These are phyloP conservation scores for Hanseniaspora gamundiae DNA, from an alignment of 1,139 yeast species.

Conservation along the genomic window DNA sequence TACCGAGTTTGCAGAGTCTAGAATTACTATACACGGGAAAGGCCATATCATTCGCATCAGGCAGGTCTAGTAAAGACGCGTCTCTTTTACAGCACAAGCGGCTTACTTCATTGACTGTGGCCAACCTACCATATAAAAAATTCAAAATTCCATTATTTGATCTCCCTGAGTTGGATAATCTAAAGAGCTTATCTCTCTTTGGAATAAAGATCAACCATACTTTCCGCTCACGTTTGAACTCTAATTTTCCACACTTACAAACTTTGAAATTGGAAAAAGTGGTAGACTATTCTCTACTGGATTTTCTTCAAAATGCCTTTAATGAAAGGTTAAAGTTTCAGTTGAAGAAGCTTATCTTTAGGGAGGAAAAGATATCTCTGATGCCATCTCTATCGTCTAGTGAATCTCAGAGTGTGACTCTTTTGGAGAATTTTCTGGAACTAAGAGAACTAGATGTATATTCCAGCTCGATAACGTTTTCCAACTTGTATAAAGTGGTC, in stretches of 20 bases:
- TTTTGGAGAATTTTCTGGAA: background rate
- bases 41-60: background rate
- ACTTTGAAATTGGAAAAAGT: background rate
- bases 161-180: background rate
- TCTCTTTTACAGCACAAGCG: background rate
- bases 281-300: background rate
- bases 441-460: background rate
- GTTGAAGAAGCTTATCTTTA: slow-evolving; percentile 16
- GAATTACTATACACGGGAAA: background rate
- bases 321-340: background rate
- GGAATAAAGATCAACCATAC: background rate
- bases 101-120: background rate
- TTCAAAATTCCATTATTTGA: background rate
- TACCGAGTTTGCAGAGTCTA: background rate
- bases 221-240: background rate
- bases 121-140: background rate
- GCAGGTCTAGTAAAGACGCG: background rate
- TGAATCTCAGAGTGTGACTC: background rate
- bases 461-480: background rate
- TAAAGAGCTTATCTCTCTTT: background rate
- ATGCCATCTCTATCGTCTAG: background rate
- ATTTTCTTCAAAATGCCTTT: background rate
- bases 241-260: background rate
- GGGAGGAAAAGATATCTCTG: slow-evolving; percentile 14
- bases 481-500: background rate